Conservation (phyloP, 2,329 filamentous ascomycete genomes). For the Cordyceps fumosorosea region DNA sequence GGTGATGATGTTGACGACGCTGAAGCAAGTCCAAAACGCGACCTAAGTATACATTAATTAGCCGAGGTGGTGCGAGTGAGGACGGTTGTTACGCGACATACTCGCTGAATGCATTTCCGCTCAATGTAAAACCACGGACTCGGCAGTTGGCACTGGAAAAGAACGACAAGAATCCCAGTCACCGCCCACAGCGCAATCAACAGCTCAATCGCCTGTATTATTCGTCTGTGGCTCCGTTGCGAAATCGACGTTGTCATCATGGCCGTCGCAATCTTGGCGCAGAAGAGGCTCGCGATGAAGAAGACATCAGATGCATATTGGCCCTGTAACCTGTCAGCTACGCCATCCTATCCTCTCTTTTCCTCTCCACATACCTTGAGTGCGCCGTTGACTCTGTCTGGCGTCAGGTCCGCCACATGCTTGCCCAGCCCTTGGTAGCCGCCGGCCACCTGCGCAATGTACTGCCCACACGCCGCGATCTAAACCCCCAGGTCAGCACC, state of each 20-base stretch:
- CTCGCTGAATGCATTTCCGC: constrained; percentile 15
- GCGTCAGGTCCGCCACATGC: constrained; percentile 15
- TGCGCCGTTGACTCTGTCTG: constrained; percentile 15
- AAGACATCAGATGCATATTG: constrained; percentile 23
- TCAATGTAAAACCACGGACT: constrained; percentile 23
- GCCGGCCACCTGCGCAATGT: constrained; percentile 16
- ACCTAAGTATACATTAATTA: background rate
- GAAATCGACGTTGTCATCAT: constrained; percentile 22
- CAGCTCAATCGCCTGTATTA: constrained; percentile 17
- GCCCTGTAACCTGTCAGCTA: background rate
- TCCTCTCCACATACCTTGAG: constrained; percentile 20
- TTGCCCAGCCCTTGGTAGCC: constrained; percentile 22
- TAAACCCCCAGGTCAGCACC: background rate
- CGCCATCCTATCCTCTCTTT: background rate
- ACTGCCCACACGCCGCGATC: constrained; percentile 14
- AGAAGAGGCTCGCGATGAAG: constrained; percentile 21
- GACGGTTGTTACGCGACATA: constrained; percentile 1
- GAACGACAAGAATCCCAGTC: constrained; percentile 19
- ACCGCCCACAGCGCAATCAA: constrained; percentile 20
- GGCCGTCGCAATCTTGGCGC: constrained; percentile 22
- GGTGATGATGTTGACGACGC: constrained; percentile 7
- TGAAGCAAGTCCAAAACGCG: constrained; percentile 11
- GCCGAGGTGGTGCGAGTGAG: background rate
- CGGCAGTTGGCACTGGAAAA: constrained; percentile 23
- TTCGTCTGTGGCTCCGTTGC: constrained; percentile 18